phyloP scores from a whole-genome alignment of 2,329 filamentous ascomycete genomes.

The Aspergillus arachidicola region DNA sequence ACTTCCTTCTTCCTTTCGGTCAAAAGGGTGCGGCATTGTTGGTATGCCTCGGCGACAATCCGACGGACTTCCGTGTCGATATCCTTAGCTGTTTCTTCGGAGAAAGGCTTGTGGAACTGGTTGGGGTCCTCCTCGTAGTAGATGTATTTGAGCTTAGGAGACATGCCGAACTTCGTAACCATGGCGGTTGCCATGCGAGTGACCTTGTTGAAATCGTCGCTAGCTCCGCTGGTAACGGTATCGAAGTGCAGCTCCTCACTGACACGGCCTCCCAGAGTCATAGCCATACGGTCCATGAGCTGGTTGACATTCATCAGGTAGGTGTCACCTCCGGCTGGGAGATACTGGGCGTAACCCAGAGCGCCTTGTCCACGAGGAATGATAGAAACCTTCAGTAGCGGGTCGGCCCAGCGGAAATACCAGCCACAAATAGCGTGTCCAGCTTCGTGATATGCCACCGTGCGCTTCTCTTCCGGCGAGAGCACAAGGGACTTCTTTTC shows the following conservation, averaged over 20 bases:
- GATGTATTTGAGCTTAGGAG: conserved; percentile 85
- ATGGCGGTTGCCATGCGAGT: conserved; percentile 94
- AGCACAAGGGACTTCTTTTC: conserved; percentile 97
- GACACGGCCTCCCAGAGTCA: conserved; percentile 94
- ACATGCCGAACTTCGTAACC: conserved; percentile 99
- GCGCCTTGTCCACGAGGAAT: conserved; percentile 94
- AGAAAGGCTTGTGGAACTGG: conserved; percentile 91
- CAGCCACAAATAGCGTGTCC: conserved; percentile 98
- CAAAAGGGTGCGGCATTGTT: conserved; percentile 82
- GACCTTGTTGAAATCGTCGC: conserved; percentile 98
- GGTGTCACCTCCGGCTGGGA: conserved; percentile 80
- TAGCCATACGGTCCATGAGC: conserved; percentile 99
- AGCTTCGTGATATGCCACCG: conserved; percentile 96
- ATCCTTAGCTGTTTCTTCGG: conserved; percentile 85
- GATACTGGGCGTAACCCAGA: conserved; percentile 93
- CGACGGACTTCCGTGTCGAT: conserved; percentile 91
- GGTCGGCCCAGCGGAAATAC: conserved; percentile 96
- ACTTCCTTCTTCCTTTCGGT: conserved; percentile 85
- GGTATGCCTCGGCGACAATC: conserved; percentile 90
- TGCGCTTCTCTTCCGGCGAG: conserved; percentile 89
- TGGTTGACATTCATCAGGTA: conserved; percentile 96
- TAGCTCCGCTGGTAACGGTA: conserved; percentile 91
- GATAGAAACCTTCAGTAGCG: conserved; percentile 96
- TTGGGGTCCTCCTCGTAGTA: conserved; percentile 85
- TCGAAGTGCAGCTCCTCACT: conserved; percentile 97